Evolutionary conservation across 768 basidiomycete genomes (phyloP).

Genomic region (Hortiboletus flavorubellus): DNA sequence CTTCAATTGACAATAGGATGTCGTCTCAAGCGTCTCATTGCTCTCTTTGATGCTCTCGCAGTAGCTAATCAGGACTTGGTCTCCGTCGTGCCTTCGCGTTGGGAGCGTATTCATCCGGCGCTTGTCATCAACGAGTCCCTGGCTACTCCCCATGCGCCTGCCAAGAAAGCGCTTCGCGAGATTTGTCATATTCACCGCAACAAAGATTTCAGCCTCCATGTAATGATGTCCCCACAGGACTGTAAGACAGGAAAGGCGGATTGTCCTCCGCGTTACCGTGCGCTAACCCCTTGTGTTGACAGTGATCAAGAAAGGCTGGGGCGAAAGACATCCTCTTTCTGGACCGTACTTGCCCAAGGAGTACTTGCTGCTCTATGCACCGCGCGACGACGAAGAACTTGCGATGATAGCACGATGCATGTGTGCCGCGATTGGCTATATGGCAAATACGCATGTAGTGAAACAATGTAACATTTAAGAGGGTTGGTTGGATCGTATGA

Average conservation of each 20-base stretch:
- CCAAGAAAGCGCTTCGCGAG: not conserved
- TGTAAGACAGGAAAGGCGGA: not conserved
- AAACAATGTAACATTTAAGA: not conserved
- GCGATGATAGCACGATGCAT: not conserved
- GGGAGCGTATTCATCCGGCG: not conserved
- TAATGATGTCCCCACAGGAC: not conserved
- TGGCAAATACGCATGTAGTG: not conserved
- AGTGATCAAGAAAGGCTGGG: slow-evolving; percentile 8
- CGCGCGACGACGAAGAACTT: slow-evolving; percentile 1
- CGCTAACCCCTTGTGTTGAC: not conserved
- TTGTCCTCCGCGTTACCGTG: not conserved
- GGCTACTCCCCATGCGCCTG: not conserved
- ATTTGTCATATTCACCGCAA: slow-evolving; percentile 1
- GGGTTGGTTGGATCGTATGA: not conserved
- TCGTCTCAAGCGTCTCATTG: not conserved
- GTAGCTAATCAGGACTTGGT: not conserved
- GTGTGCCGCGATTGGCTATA: not conserved
- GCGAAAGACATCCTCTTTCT: slow-evolving; percentile 1
- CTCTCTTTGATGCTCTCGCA: not conserved
- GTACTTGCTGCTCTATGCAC: not conserved
- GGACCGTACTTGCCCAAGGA: not conserved
- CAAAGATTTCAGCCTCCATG: not conserved
- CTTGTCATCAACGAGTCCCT: slow-evolving; percentile 1
- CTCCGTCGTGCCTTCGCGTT: not conserved
- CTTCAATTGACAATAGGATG: not conserved